A percentile compares a stretch with the other conserved stretches of the same genome.
These are phyloP conservation scores for Articulospora tetracladia DNA, from an alignment of 495 filamentous ascomycete genomes.

Conservation along the genomic window DNA sequence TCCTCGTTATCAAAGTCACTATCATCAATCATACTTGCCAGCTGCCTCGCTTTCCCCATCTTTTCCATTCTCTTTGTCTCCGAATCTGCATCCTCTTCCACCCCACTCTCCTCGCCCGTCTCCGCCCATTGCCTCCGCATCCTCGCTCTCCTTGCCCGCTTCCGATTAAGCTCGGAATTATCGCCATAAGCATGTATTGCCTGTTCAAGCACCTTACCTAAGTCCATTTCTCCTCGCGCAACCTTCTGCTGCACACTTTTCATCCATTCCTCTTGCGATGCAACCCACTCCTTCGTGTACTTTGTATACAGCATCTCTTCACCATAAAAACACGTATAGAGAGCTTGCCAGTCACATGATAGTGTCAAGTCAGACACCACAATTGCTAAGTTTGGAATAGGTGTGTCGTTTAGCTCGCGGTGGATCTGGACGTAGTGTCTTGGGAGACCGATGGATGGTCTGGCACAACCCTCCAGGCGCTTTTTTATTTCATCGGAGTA, in stretches of 20 bases:
- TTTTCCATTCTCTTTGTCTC: not conserved
- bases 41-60: too few relatives aligned
- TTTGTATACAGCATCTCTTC: constrained; percentile 1
- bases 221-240: not conserved
- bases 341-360: not conserved
- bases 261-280: not conserved
- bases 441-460: not conserved
- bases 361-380: not conserved
- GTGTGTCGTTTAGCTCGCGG: constrained; percentile 4
- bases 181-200: constrained; percentile 1
- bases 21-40: too few relatives aligned
- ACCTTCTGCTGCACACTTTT: not conserved
- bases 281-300: not conserved
- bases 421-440: constrained; percentile 2
- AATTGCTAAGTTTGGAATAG: constrained; percentile 1
- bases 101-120: not conserved
- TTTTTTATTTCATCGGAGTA: not conserved
- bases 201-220: not conserved
- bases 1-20: not conserved
- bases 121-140: not conserved
- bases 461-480: not conserved
- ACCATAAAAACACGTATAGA: constrained; percentile 1
- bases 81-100: not conserved
- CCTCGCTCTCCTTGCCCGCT: constrained; percentile 4
- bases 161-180: not conserved